phyloP scores from a whole-genome alignment of 2,329 filamentous ascomycete species.

The Neospermospora avenae region DNA sequence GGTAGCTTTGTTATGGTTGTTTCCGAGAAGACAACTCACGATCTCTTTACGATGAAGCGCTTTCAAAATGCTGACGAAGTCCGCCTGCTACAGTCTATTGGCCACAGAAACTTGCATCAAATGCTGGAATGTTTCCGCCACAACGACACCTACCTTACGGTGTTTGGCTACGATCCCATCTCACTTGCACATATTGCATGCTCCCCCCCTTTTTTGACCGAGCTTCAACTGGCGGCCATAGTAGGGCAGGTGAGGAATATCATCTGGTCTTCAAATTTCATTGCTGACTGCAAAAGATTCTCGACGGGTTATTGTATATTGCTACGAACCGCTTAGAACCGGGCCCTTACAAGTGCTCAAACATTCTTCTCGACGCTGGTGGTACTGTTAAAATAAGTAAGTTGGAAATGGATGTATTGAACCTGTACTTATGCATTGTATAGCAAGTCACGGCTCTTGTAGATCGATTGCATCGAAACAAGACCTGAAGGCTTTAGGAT shows the following conservation, averaged over 20 bases:
- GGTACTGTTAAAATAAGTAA: conserved; percentile 4
- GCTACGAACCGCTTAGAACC: neutral
- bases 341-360: conserved; percentile 4
- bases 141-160: neutral
- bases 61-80: neutral
- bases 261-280: neutral
- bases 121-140: conserved; percentile 1
- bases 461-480: neutral
- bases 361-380: neutral
- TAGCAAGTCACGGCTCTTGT: neutral
- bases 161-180: conserved; percentile 1
- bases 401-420: neutral
- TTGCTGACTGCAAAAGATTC: neutral
- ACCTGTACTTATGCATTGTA: neutral
- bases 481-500: conserved; percentile 5
- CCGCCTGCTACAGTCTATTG: neutral
- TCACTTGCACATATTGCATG: conserved; percentile 5
- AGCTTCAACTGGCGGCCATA: neutral
- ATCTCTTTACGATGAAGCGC: neutral
- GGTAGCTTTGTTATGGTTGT: conserved; percentile 3
- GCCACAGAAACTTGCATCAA: conserved; percentile 2
- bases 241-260: neutral
- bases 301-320: neutral
- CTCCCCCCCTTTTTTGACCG: neutral
- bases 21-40: neutral